phyloP scores from a whole-genome alignment of 129 eudicot genomes.

The Ambrosia trifida region DNA sequence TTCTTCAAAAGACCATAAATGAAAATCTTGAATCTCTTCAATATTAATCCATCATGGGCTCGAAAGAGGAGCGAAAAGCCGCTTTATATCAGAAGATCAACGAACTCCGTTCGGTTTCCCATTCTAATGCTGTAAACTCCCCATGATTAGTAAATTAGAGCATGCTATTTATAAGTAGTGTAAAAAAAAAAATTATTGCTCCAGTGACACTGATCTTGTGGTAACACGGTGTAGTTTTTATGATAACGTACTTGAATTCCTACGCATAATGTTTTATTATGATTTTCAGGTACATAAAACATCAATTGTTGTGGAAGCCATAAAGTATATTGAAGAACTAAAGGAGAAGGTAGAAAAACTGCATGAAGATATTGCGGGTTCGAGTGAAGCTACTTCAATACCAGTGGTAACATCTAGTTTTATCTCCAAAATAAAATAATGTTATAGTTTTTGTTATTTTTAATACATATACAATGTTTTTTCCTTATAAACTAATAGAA shows the following conservation, averaged over 20 bases:
- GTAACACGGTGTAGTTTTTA: not conserved
- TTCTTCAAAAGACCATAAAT: slow-evolving; percentile 1
- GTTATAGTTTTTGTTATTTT: not conserved
- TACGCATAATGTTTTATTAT: not conserved
- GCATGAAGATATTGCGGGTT: slow-evolving; percentile 39
- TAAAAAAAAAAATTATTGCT: not conserved
- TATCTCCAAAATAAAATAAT: not conserved
- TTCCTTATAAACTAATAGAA: slow-evolving; percentile 12
- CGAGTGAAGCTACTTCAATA: slow-evolving; percentile 26
- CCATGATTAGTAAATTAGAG: not conserved
- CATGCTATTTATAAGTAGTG: slow-evolving; percentile 12
- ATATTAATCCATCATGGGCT: slow-evolving; percentile 27
- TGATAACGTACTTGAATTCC: not conserved
- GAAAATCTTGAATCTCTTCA: slow-evolving; percentile 10
- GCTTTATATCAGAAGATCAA: slow-evolving; percentile 40
- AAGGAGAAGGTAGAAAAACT: slow-evolving; percentile 57
- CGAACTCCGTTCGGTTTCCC: slow-evolving; percentile 44
- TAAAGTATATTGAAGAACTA: slow-evolving; percentile 61
- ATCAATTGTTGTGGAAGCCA: slow-evolving; percentile 63
- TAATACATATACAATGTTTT: not conserved
- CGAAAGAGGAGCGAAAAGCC: slow-evolving; percentile 34
- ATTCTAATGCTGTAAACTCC: slow-evolving; percentile 44
- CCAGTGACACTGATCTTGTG: not conserved
- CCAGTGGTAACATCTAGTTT: slow-evolving; percentile 42
- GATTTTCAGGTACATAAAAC: slow-evolving; percentile 50